Evolutionary conservation across 768 basidiomycete genomes (phyloP).

Genomic region (Gelatoporia subvermispora): DNA sequence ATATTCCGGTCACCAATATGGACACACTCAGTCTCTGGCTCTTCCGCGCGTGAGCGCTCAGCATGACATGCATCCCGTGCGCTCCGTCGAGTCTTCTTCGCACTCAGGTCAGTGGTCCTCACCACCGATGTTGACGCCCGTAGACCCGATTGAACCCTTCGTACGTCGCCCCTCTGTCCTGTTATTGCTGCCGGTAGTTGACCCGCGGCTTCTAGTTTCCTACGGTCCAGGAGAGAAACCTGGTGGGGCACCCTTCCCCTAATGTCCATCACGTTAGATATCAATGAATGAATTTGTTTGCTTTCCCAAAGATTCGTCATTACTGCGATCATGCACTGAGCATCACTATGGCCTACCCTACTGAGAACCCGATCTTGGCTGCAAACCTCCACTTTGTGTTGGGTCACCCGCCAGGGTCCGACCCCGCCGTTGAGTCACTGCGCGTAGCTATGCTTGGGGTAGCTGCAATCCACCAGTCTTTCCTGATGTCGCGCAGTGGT

Average conservation of each 20-base stretch:
- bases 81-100: constrained; percentile 45
- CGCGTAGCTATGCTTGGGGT: constrained; percentile 35
- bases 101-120: constrained; percentile 51
- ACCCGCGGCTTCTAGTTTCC: constrained; percentile 26
- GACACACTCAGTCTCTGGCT: constrained; percentile 18
- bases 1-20: constrained; percentile 33
- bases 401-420: constrained; percentile 31
- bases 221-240: constrained; percentile 40
- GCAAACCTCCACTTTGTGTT: constrained; percentile 38
- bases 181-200: not conserved
- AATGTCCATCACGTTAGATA: constrained; percentile 48
- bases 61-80: constrained; percentile 35
- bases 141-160: constrained; percentile 59
- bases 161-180: constrained; percentile 37
- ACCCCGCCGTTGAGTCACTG: constrained; percentile 35
- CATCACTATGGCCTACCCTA: constrained; percentile 41
- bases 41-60: constrained; percentile 36
- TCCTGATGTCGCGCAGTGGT: constrained; percentile 32
- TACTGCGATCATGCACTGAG: constrained; percentile 43
- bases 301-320: constrained; percentile 33
- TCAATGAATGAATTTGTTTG: constrained; percentile 37
- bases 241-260: constrained; percentile 43
- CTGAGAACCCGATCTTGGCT: constrained; percentile 39
- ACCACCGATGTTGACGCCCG: constrained; percentile 36
- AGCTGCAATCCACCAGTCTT: constrained; percentile 39